phyloP scores from a whole-genome alignment of 805 yeast species.

The Teunomyces gatunensis region DNA sequence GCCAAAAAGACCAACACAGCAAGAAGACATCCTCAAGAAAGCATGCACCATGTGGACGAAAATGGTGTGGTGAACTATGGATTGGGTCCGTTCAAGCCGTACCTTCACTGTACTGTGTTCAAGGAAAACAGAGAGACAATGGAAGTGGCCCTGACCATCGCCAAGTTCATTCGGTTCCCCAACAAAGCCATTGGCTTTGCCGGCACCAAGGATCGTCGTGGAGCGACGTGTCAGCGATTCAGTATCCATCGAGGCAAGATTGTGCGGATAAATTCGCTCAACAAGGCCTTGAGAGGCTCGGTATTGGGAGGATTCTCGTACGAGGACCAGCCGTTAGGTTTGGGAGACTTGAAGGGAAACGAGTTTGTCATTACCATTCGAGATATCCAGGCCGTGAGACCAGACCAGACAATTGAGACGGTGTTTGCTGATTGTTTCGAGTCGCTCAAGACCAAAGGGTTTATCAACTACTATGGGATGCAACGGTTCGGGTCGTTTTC shows the following conservation, averaged over 20 bases:
- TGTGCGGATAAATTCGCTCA: constrained; percentile 72
- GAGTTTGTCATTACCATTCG: constrained; percentile 84
- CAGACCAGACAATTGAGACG: constrained; percentile 37
- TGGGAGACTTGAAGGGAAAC: constrained; percentile 88
- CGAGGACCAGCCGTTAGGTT: constrained; percentile 54
- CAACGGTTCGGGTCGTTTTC: constrained; percentile 97
- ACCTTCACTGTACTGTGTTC: constrained; percentile 73
- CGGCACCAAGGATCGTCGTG: constrained; percentile 97
- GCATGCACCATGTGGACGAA: constrained; percentile 40
- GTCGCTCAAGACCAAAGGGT: constrained; percentile 66
- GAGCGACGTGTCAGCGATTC: constrained; percentile 84
- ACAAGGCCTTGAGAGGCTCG: constrained; percentile 73
- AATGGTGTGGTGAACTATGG: constrained; percentile 65
- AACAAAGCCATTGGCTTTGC: constrained; percentile 72
- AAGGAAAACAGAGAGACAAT: constrained; percentile 96
- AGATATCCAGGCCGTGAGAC: constrained; percentile 49
- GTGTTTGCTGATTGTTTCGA: constrained; percentile 52
- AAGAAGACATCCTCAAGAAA: constrained; percentile 36
- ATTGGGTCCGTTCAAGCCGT: constrained; percentile 68
- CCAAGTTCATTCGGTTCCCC: constrained; percentile 74
- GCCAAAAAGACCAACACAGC: constrained; percentile 40
- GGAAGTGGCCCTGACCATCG: constrained; percentile 81
- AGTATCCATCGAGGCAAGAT: constrained; percentile 67
- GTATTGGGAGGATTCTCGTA: constrained; percentile 77
- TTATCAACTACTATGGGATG: constrained; percentile 95